These are phyloP conservation scores for Flammula alnicola DNA, from an alignment of 1,284 basidiomycete species.

Conservation along the genomic window DNA sequence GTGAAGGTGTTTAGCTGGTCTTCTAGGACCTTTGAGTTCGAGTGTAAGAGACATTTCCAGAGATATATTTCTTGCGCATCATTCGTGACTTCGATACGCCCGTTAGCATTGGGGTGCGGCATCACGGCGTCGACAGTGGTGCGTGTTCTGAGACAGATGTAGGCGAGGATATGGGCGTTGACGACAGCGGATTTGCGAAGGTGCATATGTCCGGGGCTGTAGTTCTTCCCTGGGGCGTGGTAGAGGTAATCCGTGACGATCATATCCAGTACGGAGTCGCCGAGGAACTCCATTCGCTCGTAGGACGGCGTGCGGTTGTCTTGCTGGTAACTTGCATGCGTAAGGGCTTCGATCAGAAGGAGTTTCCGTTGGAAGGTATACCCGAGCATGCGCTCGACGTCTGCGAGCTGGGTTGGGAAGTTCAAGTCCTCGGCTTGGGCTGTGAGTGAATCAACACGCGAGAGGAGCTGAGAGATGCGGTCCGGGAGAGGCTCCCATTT, in stretches of 20 bases:
- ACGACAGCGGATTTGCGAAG: constrained; percentile 69
- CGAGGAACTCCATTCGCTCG: constrained; percentile 84
- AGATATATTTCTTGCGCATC: constrained; percentile 55
- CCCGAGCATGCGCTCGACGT: constrained; percentile 72
- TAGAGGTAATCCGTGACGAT: constrained; percentile 71
- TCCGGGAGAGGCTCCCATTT: constrained; percentile 54
- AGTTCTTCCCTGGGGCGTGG: constrained; percentile 62
- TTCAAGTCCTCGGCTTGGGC: constrained; percentile 36
- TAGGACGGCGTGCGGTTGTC: constrained; percentile 69
- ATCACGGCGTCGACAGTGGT: constrained; percentile 49
- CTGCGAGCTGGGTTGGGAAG: constrained; percentile 50
- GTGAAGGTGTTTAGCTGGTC: constrained; percentile 59
- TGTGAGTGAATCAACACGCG: constrained; percentile 40
- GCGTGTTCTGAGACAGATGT: constrained; percentile 61
- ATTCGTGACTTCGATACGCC: constrained; percentile 41
- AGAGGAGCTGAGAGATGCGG: constrained; percentile 52
- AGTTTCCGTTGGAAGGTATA: constrained; percentile 70
- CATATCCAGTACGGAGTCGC: constrained; percentile 71
- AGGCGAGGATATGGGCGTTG: constrained; percentile 73
- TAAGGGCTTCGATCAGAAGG: constrained; percentile 77
- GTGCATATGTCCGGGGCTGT: constrained; percentile 70
- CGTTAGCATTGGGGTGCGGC: constrained; percentile 43
- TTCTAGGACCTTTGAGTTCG: constrained; percentile 61
- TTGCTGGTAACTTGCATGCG: constrained; percentile 73
- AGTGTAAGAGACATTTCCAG: constrained; percentile 72